Conservation (phyloP, 805 yeast species). For the Candida michaelii region DNA sequence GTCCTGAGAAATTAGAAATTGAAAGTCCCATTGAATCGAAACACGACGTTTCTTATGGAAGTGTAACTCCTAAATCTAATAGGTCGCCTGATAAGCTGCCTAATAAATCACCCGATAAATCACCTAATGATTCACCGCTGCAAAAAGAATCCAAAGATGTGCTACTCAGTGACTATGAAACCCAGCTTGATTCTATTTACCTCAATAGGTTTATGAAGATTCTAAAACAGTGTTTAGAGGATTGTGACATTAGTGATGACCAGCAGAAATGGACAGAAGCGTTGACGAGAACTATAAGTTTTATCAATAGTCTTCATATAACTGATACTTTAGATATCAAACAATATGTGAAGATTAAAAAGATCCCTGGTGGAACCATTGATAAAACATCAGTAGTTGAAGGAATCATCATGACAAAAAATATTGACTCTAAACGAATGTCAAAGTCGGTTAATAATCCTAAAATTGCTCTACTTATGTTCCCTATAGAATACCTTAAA, state of each 20-base stretch:
- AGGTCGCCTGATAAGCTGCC: slow-evolving; percentile 2
- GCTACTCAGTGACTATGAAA: not conserved
- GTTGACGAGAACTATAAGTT: slow-evolving; percentile 50
- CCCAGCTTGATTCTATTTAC: slow-evolving; percentile 16
- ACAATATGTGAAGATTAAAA: slow-evolving; percentile 85
- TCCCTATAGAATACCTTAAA: slow-evolving; percentile 82
- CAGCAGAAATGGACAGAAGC: slow-evolving; percentile 59
- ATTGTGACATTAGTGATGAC: slow-evolving; percentile 51
- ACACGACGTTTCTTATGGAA: slow-evolving; percentile 13
- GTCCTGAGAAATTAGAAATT: slow-evolving; percentile 1
- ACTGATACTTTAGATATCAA: slow-evolving; percentile 82
- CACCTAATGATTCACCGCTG: not conserved
- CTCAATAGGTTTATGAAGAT: slow-evolving; percentile 50
- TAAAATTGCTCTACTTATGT: slow-evolving; percentile 75
- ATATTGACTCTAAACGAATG: slow-evolving; percentile 80
- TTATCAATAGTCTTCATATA: slow-evolving; percentile 58
- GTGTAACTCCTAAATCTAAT: not conserved
- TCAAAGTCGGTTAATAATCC: slow-evolving; percentile 63
- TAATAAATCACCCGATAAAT: not conserved
- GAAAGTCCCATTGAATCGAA: slow-evolving; percentile 2
- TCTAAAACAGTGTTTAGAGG: slow-evolving; percentile 59
- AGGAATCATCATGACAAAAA: slow-evolving; percentile 84
- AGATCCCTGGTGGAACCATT: slow-evolving; percentile 73
- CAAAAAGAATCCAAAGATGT: no score
- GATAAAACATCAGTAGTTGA: slow-evolving; percentile 61